Conservation (phyloP, 2,329 filamentous ascomycete species). For the Pseudocercospora pini-densiflorae region DNA sequence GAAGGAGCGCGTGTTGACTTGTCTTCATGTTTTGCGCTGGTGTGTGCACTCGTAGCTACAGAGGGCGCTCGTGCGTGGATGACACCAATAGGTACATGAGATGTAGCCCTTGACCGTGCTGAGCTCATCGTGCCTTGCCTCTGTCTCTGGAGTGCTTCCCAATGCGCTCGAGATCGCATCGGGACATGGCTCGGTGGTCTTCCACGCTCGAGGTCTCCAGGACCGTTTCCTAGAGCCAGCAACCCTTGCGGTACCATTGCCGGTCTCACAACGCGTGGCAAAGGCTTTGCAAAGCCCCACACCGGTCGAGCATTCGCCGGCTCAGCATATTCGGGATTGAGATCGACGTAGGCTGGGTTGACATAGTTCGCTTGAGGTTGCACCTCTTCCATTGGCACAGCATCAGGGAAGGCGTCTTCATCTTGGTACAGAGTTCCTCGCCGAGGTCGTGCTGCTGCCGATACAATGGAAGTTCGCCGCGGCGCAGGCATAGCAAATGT, state of each 20-base stretch:
- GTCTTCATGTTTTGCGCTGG: slow-evolving; percentile 18
- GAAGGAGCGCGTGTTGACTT: slow-evolving; percentile 28
- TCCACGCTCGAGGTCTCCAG: slow-evolving; percentile 17
- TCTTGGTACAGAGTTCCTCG: neutral
- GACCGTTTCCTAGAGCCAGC: slow-evolving; percentile 21
- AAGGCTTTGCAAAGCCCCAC: slow-evolving; percentile 58
- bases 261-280: slow-evolving; percentile 58
- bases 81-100: slow-evolving; percentile 47
- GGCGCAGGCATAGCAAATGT: neutral
- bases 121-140: slow-evolving; percentile 44
- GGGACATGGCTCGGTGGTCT: slow-evolving; percentile 31
- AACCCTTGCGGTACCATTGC: slow-evolving; percentile 53
- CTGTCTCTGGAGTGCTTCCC: slow-evolving; percentile 49
- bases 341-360: slow-evolving; percentile 49
- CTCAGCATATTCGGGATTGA: slow-evolving; percentile 61
- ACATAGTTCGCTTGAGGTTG: neutral
- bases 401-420: neutral
- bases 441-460: neutral
- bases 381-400: neutral
- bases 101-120: slow-evolving; percentile 52
- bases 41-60: slow-evolving; percentile 25
- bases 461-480: neutral
- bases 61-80: slow-evolving; percentile 30
- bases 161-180: slow-evolving; percentile 44
- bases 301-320: slow-evolving; percentile 54